A percentile compares a stretch with the other conserved stretches of the same genome.
Conservation (phyloP, 768 basidiomycete genomes). For the Xanthoconium stramineum region DNA sequence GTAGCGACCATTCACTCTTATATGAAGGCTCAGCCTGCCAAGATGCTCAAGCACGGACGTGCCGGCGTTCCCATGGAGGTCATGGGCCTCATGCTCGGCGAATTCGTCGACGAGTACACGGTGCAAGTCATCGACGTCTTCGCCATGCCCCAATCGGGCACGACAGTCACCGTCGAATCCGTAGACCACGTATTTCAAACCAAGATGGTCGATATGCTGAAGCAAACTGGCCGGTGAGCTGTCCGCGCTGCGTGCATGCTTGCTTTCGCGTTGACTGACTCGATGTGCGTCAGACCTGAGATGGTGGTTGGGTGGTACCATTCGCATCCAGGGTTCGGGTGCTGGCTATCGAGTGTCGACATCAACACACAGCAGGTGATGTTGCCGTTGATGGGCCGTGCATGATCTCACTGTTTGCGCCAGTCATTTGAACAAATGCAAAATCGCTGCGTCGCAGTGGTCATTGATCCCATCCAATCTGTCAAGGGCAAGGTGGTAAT, state of each 20-base stretch:
- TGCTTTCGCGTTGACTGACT: slow-evolving; percentile 1
- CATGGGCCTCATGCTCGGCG: slow-evolving; percentile 97
- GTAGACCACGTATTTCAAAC: slow-evolving; percentile 98
- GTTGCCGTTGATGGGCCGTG: background rate
- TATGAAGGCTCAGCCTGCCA: slow-evolving; percentile 5
- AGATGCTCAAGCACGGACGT: slow-evolving; percentile 99
- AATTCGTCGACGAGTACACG: slow-evolving; percentile 97
- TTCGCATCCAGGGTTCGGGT: slow-evolving; percentile 99
- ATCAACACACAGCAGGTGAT: slow-evolving; percentile 95
- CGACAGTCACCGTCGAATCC: slow-evolving; percentile 95
- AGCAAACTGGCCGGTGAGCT: slow-evolving; percentile 92
- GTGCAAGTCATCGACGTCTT: slow-evolving; percentile 96
- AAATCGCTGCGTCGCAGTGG: slow-evolving; percentile 91
- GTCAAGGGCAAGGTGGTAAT: slow-evolving; percentile 99
- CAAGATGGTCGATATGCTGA: slow-evolving; percentile 98
- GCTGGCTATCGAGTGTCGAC: slow-evolving; percentile 98
- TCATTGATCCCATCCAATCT: slow-evolving; percentile 98
- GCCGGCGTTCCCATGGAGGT: slow-evolving; percentile 99
- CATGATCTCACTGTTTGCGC: slow-evolving; percentile 12
- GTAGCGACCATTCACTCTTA: slow-evolving; percentile 8
- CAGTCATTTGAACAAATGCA: slow-evolving; percentile 97
- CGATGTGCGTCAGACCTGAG: slow-evolving; percentile 63
- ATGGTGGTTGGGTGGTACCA: slow-evolving; percentile 99
- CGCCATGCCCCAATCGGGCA: slow-evolving; percentile 98
- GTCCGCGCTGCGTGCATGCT: slow-evolving; percentile 2